phyloP scores from a whole-genome alignment of 257 asterid species.

The Lycium barbarum region DNA sequence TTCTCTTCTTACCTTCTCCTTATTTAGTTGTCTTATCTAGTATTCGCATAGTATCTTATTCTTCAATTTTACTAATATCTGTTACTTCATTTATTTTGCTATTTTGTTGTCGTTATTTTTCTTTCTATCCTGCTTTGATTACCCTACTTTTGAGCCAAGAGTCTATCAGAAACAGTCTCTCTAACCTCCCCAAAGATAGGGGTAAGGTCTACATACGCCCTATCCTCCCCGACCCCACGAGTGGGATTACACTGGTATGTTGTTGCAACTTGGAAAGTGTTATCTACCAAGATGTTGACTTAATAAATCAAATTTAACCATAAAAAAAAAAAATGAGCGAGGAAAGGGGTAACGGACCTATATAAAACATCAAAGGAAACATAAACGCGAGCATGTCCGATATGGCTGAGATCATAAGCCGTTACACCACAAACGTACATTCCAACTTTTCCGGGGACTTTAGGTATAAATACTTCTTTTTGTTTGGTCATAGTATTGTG shows the following conservation, averaged over 20 bases:
- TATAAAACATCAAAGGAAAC: conserved; percentile 86
- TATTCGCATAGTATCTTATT: no score
- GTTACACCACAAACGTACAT: conserved; percentile 98
- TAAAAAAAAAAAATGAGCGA: not conserved
- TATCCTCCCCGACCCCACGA: no score
- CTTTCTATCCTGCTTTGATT: no score
- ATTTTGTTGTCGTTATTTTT: no score
- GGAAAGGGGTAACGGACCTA: conserved; percentile 50
- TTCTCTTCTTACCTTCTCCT: not conserved
- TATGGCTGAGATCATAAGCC: conserved; percentile 97
- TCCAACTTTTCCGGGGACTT: conserved; percentile 76
- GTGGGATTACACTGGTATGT: no score
- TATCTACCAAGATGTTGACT: not conserved
- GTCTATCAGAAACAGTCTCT: no score
- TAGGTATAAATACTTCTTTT: conserved; percentile 79
- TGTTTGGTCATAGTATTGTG: conserved; percentile 84
- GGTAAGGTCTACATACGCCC: no score
- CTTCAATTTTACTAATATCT: no score
- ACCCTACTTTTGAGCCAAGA: no score
- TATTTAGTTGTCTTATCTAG: no score
- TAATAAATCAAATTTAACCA: not conserved
- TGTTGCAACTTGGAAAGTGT: not conserved
- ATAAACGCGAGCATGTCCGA: conserved; percentile 97
- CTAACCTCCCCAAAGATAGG: no score
- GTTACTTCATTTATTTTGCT: no score